A percentile compares a stretch with the other conserved stretches of the same genome.
These are phyloP conservation scores for Mitragyna speciosa DNA, from an alignment of 257 asterid species.

Conservation along the genomic window DNA sequence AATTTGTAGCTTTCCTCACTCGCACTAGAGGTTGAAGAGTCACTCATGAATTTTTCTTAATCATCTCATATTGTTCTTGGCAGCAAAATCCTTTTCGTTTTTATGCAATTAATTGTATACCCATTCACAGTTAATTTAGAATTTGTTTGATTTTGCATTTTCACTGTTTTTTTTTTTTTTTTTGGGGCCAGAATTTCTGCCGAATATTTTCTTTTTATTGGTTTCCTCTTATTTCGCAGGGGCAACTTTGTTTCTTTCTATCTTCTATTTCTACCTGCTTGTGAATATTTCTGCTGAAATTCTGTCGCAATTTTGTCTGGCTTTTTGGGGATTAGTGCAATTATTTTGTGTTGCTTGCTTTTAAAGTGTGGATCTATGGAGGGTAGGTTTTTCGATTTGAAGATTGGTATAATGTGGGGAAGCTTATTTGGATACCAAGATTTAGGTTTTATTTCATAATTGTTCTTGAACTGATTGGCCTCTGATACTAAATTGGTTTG, in stretches of 20 bases:
- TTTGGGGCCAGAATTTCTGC: background rate
- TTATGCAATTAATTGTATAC: background rate
- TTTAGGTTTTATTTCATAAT: background rate
- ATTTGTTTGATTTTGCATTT: background rate
- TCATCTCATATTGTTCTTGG: background rate
- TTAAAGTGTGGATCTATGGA: constrained; percentile 6
- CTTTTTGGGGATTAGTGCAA: background rate
- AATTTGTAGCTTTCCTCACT: background rate
- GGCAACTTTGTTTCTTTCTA: background rate
- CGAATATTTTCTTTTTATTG: background rate
- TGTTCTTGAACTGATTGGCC: background rate
- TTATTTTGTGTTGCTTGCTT: background rate
- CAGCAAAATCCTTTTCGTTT: background rate
- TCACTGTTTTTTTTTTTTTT: background rate
- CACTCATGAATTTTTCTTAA: background rate
- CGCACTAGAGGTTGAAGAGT: background rate
- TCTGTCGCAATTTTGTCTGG: background rate
- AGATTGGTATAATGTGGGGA: background rate
- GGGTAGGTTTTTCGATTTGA: constrained; percentile 8
- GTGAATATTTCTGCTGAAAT: constrained; percentile 2
- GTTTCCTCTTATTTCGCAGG: background rate
- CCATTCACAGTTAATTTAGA: background rate
- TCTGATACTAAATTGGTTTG: background rate
- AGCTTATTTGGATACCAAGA: background rate
- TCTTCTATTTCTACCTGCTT: background rate